Evolutionary conservation across 257 asterid genomes (phyloP).

Genomic region (Solanum habrochaites): DNA sequence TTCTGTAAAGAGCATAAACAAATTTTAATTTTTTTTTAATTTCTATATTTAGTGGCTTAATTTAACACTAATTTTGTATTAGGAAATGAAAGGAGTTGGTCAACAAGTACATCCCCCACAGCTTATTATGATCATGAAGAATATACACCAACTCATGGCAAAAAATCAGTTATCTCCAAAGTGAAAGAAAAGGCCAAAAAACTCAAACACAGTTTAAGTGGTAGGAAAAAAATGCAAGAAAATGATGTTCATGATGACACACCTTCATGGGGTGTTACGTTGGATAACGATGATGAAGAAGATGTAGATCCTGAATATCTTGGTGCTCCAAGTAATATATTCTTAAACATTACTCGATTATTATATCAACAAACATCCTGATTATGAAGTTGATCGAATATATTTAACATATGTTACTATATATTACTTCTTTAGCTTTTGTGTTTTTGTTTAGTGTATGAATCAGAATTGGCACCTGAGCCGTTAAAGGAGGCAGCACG

Average conservation of each 20-base stretch:
- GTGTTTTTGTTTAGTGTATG: conserved; percentile 54
- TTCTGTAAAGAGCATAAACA: not conserved
- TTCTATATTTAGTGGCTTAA: not conserved
- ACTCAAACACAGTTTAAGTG: conserved; percentile 44
- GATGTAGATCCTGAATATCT: conserved; percentile 77
- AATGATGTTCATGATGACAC: conserved; percentile 14
- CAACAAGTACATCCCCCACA: conserved; percentile 20
- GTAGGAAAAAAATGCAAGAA: conserved; percentile 32
- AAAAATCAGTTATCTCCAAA: conserved; percentile 58
- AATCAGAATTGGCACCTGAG: conserved; percentile 80
- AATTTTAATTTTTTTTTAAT: not conserved
- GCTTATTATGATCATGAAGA: conserved; percentile 45
- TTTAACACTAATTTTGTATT: not conserved
- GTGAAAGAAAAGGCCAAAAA: conserved; percentile 89
- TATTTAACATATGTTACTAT: not conserved
- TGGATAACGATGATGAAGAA: conserved; percentile 27
- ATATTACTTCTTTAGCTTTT: not conserved
- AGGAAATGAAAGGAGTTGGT: conserved; percentile 33
- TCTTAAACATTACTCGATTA: not conserved
- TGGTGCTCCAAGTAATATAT: conserved; percentile 84
- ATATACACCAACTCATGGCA: conserved; percentile 7
- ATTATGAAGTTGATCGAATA: not conserved
- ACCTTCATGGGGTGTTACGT: conserved; percentile 33
- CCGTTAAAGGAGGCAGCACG: conserved; percentile 50
- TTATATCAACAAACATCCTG: not conserved